Evolutionary conservation across 164 flowering plant species (phyloP), one percentile per base, ranked within the genome.

Genomic region (Tetracentron sinense): DNA sequence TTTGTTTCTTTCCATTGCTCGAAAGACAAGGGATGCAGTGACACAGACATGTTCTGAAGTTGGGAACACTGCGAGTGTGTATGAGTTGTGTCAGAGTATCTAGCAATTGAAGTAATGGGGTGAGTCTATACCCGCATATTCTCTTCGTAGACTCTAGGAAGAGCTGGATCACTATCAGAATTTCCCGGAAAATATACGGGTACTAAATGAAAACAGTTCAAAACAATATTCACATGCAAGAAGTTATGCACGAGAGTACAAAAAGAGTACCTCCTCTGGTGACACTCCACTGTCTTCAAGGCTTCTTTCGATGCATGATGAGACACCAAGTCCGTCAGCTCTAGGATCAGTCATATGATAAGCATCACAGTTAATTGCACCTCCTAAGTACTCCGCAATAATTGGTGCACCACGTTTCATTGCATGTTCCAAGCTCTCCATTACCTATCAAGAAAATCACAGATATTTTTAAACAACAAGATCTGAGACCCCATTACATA

Each of bases 381-480:
- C 98, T 57, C 98, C 96, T 53, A 92, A 70, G 68, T 90, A 92
- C 73, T 92, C 96, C 3, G 95, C 98, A 72, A 90, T 72, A 48
- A 92, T 90, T 38, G 93, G 93, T 49, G 96, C 96, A 63, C 77
- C 88, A 62, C 98, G 85, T 67, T 87, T 90, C 94, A 87, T 88
- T 62, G 98, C 98, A 83, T 90, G 98, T 65, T 93, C 97, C 84
- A 90, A 84, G 75, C 97, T 90, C 79, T 92, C 98, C 96, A 92
- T 83, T 57, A 92, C 90, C 97, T 92, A 67, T 30, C 19, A 63
- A 75, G 7, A n/a, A 55, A 65, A 50, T 61, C 2, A 50, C 30
- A 14, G 25, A 52, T 31, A 7, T 17, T 23, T 8, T 47, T n/a
- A 7, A 29, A 3, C 11, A 48, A 16, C 25, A 29, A 29, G 35